These are phyloP conservation scores for Trichoderma semiorbis DNA, from an alignment of 2,329 filamentous ascomycete species.

Conservation along the genomic window DNA sequence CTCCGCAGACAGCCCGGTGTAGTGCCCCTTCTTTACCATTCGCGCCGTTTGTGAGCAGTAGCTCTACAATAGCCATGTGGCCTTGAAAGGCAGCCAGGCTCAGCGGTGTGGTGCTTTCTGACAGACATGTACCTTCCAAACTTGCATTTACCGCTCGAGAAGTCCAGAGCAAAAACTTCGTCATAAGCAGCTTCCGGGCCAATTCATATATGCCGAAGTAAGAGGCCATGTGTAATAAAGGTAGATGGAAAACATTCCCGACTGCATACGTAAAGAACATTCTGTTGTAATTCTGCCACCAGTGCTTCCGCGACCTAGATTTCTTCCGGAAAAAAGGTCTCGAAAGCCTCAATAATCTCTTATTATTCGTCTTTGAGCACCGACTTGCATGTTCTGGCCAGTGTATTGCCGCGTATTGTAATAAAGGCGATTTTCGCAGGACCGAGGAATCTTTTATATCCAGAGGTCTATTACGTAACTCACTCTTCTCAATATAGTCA, in stretches of 20 bases:
- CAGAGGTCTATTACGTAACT: neutral
- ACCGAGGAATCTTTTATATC: neutral
- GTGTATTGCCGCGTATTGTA: neutral
- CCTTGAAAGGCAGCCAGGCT: neutral
- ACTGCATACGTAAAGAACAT: too few relatives aligned
- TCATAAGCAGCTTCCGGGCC: neutral
- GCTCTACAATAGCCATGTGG: neutral
- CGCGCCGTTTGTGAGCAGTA: too few relatives aligned
- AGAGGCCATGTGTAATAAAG: neutral
- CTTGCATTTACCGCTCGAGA: neutral
- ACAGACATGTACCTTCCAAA: fast-evolving
- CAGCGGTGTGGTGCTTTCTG: too few relatives aligned
- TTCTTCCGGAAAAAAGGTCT: neutral
- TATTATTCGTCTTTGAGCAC: neutral
- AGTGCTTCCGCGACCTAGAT: neutral
- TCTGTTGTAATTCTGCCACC: too few relatives aligned
- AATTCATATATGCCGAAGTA: neutral
- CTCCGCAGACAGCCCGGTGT: neutral
- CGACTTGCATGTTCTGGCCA: neutral
- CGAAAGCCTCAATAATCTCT: neutral
- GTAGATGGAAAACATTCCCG: too few relatives aligned
- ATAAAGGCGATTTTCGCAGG: neutral
- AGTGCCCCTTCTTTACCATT: too few relatives aligned
- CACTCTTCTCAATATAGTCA: neutral
- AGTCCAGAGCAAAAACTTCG: fast-evolving